Percentiles rank a stretch among this genome's conserved stretches.
Conservation (phyloP, 768 basidiomycete species). For the Amanita polypyramis region DNA sequence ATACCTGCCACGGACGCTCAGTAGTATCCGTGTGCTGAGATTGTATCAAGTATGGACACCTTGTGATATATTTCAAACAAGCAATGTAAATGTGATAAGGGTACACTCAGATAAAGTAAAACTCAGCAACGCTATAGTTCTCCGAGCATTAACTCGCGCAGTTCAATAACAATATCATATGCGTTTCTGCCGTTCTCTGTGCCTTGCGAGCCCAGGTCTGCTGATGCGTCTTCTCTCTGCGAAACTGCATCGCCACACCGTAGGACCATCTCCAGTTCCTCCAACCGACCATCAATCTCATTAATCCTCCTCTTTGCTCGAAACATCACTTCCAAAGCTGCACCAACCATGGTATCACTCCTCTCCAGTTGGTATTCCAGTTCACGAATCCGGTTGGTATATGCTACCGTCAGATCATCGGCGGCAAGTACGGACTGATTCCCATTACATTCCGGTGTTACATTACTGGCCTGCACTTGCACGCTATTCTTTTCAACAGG, state of each 20-base stretch:
- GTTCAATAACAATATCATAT: neutral
- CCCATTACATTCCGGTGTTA: no score
- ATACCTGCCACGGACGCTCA: no score
- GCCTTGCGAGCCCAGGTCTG: neutral
- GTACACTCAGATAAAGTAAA: no score
- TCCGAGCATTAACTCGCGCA: neutral
- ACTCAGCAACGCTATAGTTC: no score
- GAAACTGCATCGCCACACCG: neutral
- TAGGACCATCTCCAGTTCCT: neutral
- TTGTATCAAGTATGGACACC: no score
- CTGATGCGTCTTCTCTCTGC: no score
- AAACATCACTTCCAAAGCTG: conserved; percentile 3
- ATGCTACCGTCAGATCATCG: neutral
- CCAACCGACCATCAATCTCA: conserved; percentile 1
- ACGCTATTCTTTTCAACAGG: neutral
- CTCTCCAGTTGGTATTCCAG: conserved; percentile 6
- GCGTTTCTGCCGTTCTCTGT: neutral
- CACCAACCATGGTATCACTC: conserved; percentile 5
- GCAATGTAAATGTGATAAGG: no score
- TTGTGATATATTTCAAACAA: no score
- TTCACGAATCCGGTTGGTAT: neutral
- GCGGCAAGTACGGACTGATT: no score
- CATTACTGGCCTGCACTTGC: no score
- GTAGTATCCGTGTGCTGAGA: no score
- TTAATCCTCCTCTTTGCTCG: neutral